phyloP scores from a whole-genome alignment of 129 eudicot genomes.

The Ambrosia artemisiifolia region DNA sequence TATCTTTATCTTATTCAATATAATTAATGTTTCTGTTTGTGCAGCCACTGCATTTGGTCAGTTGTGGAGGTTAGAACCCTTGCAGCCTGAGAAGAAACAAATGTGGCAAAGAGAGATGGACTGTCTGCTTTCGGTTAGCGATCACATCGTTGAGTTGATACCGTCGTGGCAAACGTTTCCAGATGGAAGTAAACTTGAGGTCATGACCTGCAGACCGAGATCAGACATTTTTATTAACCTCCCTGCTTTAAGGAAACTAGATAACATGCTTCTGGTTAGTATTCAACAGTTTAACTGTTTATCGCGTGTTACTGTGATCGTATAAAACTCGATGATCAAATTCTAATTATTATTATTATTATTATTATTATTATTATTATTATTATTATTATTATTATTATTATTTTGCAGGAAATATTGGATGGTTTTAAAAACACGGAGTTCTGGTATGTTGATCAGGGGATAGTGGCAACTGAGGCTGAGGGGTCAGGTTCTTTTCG shows the following conservation, averaged over 20 bases:
- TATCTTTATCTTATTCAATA: neutral
- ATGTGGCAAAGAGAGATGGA: conserved; percentile 98
- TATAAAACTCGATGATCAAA: conserved; percentile 59
- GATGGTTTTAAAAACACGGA: conserved; percentile 72
- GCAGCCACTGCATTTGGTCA: conserved; percentile 89
- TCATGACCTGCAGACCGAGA: conserved; percentile 84
- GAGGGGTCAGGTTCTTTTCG: conserved; percentile 72
- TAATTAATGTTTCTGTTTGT: neutral
- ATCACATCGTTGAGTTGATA: conserved; percentile 79
- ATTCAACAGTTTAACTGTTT: neutral
- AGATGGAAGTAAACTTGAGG: conserved; percentile 87
- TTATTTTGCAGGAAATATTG: conserved; percentile 60
- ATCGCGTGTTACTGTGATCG: too few relatives aligned
- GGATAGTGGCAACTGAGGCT: conserved; percentile 57
- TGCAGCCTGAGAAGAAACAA: conserved; percentile 68
- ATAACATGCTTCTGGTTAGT: conserved; percentile 85
- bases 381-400: too few relatives aligned
- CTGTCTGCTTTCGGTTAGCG: conserved; percentile 79
- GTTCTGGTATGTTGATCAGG: conserved; percentile 97
- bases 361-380: too few relatives aligned
- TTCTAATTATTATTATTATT: conserved; percentile 39
- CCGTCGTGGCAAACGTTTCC: conserved; percentile 94
- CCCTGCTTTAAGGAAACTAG: conserved; percentile 91
- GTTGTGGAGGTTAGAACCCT: conserved; percentile 87
- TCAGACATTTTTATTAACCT: conserved; percentile 76